Base-by-base conservation (phyloP, 202 grass and related monocot genomes). In the Panicum hallii region DNA sequence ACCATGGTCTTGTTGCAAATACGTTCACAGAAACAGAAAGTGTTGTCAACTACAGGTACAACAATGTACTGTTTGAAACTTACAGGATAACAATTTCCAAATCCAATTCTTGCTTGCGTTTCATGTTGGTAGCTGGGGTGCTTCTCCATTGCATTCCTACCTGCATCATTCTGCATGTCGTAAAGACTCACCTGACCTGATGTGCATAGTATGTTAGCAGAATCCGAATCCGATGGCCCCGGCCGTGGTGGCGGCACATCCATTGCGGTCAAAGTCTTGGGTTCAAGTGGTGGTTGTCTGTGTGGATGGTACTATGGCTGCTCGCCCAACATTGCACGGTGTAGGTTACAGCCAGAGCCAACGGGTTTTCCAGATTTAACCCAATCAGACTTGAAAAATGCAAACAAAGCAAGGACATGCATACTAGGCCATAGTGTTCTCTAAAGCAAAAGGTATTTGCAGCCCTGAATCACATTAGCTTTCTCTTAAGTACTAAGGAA, bases 401-500 rank as follows among this genome's bases (percentile, higher is more conserved):
- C 79, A 74, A 48, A 77, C 17, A 47, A 49, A 23, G 42, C 54
- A 82, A 71, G 42, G 62, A 49, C 36, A 7, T 60, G 52, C 62
- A 61, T 4, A 41, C 11, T 61, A 61, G 9, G 57, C 57, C 63
- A 40, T 66, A 40, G 14, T 66, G 63, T 17, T 66, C 12, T 65
- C 62, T 38, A 66, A 66, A 66, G 15, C 32, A 66, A 66, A 41
- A 41, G 34, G 15, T 40, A 20, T 34, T 66, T 41, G 19, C 34
- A 10, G 32, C 15, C 32, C 17, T 84, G 44, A 43, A 46, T 56
- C 38, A 38, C 38, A 41, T 46, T 57, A 78, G 49, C 57, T 67
- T 65, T 74, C 74, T 79, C 74, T 79, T 88, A 64, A 66, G 36
- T 15, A 58, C 81, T 32, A 88, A 88, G 74, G 48, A 87, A 73